Conservation (phyloP, 2,329 filamentous ascomycete genomes). For the Raffaelea arxii region DNA sequence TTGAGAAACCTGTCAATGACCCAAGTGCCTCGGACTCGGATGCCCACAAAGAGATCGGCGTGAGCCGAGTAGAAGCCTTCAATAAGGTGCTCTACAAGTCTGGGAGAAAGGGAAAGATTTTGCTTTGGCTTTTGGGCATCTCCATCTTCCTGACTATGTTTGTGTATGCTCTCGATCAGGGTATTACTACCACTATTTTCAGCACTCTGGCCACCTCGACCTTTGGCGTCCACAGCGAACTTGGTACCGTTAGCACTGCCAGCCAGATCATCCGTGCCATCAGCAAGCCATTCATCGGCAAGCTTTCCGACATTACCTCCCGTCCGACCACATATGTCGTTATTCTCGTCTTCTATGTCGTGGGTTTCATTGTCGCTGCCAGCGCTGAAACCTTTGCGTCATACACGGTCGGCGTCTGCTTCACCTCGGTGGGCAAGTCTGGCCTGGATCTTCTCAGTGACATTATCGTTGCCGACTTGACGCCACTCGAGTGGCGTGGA, state of each 20-base stretch:
- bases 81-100: constrained; percentile 29
- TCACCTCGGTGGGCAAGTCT: constrained; percentile 26
- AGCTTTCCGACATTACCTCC: constrained; percentile 27
- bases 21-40: constrained; percentile 17
- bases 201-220: constrained; percentile 23
- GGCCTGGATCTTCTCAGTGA: constrained; percentile 26
- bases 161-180: constrained; percentile 27
- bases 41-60: constrained; percentile 15
- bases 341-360: constrained; percentile 26
- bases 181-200: constrained; percentile 25
- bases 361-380: constrained; percentile 26
- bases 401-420: constrained; percentile 25
- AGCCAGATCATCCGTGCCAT: constrained; percentile 27
- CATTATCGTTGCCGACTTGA: constrained; percentile 26
- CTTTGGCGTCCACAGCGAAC: constrained; percentile 21
- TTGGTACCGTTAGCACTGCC: constrained; percentile 22
- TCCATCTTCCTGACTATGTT: constrained; percentile 26
- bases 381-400: constrained; percentile 21
- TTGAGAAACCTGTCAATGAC: constrained; percentile 2
- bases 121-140: constrained; percentile 28
- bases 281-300: constrained; percentile 28
- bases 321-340: constrained; percentile 28
- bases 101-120: constrained; percentile 15
- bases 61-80: constrained; percentile 27
- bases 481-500: constrained; percentile 25